Conservation (phyloP, 169 alveolate genomes). For the Plasmodium adleri region DNA sequence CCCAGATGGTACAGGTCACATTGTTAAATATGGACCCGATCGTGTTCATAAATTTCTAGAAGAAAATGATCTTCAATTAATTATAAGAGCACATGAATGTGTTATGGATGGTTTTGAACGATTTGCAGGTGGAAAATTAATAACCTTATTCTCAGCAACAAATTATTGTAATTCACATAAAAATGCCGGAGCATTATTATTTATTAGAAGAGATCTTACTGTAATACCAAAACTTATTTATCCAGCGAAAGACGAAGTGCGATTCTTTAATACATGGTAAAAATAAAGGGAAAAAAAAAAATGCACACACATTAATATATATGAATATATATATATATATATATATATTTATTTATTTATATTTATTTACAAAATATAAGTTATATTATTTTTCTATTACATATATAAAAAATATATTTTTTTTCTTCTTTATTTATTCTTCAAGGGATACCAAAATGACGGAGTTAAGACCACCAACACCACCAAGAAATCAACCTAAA, state of each 20-base stretch:
- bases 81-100: constrained; percentile 99
- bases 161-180: constrained; percentile 99
- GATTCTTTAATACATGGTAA: constrained; percentile 77
- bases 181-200: constrained; percentile 99
- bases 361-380: background rate
- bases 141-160: constrained; percentile 99
- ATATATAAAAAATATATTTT: background rate
- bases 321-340: background rate
- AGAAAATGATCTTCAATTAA: constrained; percentile 87
- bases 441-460: constrained; percentile 88
- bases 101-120: constrained; percentile 99
- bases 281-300: background rate
- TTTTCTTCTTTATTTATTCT: constrained; percentile 12
- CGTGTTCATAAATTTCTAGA: constrained; percentile 92
- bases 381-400: background rate
- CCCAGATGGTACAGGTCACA: constrained; percentile 99
- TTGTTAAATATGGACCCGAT: constrained; percentile 98
- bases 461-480: constrained; percentile 88
- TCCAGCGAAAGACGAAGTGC: constrained; percentile 92
- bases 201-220: constrained; percentile 96
- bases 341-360: background rate
- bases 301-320: background rate
- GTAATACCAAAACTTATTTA: constrained; percentile 98
- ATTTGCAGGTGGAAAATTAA: constrained; percentile 99
- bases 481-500: constrained; percentile 86